phyloP scores from a whole-genome alignment of 2,329 filamentous ascomycete genomes.

The Fusarium zealandicum region DNA sequence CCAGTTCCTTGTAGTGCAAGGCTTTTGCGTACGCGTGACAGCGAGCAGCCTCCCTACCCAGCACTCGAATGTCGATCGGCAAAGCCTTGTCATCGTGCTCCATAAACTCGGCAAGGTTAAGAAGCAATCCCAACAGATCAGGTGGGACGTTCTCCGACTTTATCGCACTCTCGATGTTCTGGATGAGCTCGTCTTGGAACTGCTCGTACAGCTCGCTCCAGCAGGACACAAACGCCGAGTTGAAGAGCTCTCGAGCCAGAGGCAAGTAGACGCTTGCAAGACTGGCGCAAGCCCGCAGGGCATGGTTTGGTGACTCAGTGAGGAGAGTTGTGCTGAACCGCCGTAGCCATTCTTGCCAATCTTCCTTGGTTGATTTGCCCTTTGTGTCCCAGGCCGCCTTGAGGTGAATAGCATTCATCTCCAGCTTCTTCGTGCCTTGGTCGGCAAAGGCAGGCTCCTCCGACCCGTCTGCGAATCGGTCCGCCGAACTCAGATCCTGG shows the following conservation, averaged over 20 bases:
- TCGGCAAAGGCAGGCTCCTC: conserved; percentile 86
- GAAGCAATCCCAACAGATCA: conserved; percentile 89
- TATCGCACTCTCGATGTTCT: conserved; percentile 93
- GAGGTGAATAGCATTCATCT: conserved; percentile 96
- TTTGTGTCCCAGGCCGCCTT: conserved; percentile 97
- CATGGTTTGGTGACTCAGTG: conserved; percentile 94
- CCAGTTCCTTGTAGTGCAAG: conserved; percentile 97
- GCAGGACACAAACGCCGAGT: conserved; percentile 97
- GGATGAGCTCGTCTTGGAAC: conserved; percentile 95
- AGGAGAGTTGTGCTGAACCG: conserved; percentile 94
- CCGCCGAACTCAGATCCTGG: conserved; percentile 88
- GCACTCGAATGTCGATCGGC: conserved; percentile 93
- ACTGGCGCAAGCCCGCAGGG: conserved; percentile 88
- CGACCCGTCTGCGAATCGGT: conserved; percentile 76
- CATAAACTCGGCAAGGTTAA: conserved; percentile 99
- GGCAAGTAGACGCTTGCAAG: conserved; percentile 91
- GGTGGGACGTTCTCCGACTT: conserved; percentile 95
- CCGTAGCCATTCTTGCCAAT: conserved; percentile 99
- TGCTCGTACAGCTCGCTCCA: conserved; percentile 98
- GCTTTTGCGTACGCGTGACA: conserved; percentile 99
- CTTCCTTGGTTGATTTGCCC: conserved; percentile 95
- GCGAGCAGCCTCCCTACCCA: conserved; percentile 93
- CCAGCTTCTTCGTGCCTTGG: conserved; percentile 88
- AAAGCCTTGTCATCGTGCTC: conserved; percentile 98
- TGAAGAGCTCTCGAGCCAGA: conserved; percentile 92